A percentile compares a stretch with the other conserved stretches of the same genome.
Conservation (phyloP, 1,284 basidiomycete species). For the Mycocalia duriaeana region DNA sequence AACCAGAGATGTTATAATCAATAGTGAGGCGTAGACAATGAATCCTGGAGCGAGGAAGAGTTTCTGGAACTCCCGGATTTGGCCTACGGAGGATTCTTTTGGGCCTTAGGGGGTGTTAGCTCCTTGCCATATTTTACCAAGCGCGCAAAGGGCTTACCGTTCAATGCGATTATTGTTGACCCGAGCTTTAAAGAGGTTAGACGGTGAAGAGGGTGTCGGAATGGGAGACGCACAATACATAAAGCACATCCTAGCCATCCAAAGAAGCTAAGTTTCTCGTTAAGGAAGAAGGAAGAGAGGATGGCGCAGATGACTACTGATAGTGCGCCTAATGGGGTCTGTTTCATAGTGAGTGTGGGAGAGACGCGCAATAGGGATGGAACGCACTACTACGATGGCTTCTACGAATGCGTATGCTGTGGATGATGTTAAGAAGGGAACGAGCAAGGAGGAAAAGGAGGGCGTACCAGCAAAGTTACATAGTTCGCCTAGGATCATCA, state of each 20-base stretch:
- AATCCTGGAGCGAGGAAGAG: slow-evolving; percentile 89
- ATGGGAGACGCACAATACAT: slow-evolving; percentile 59
- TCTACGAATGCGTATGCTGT: slow-evolving; percentile 86
- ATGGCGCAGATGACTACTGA: slow-evolving; percentile 96
- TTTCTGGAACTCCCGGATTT: slow-evolving; percentile 76
- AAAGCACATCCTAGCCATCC: slow-evolving; percentile 91
- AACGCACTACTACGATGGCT: slow-evolving; percentile 78
- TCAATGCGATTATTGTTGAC: slow-evolving; percentile 79
- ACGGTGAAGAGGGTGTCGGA: slow-evolving; percentile 3
- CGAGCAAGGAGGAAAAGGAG: slow-evolving; percentile 14
- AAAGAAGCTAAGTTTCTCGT: slow-evolving; percentile 88
- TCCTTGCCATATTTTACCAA: too few relatives aligned
- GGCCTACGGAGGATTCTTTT: slow-evolving; percentile 71
- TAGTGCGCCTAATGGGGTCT: slow-evolving; percentile 94
- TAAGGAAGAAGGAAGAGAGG: slow-evolving; percentile 88
- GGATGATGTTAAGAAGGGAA: slow-evolving; percentile 18
- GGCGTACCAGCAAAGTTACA: slow-evolving; percentile 78
- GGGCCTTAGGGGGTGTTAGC: slow-evolving; percentile 51
- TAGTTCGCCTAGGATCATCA: slow-evolving; percentile 78
- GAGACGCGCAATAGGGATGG: slow-evolving; percentile 8
- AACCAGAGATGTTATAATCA: slow-evolving; percentile 58
- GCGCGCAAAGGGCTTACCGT: slow-evolving; percentile 52
- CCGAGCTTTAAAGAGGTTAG: slow-evolving; percentile 54
- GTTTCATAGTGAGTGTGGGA: slow-evolving; percentile 5
- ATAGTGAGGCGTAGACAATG: slow-evolving; percentile 67